A percentile compares a stretch with the other conserved stretches of the same genome.
Conservation (phyloP, 257 asterid species). For the Lithospermum erythrorhizon region DNA sequence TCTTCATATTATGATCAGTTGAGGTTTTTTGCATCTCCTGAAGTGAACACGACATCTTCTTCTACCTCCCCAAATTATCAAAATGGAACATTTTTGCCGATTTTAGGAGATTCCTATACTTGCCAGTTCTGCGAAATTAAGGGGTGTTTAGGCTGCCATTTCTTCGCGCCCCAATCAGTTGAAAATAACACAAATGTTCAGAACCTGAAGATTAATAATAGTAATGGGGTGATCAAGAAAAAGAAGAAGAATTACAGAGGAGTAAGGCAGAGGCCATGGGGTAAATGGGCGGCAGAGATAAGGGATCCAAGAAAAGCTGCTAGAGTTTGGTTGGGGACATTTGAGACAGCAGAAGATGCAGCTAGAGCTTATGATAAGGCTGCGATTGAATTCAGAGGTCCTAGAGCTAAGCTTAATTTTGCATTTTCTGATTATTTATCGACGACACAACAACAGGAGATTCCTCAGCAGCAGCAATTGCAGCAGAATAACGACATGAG, state of each 20-base stretch:
- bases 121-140: slow-evolving; percentile 47
- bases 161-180: slow-evolving; percentile 17
- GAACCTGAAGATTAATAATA: slow-evolving; percentile 16
- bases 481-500: slow-evolving; percentile 1
- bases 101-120: slow-evolving; percentile 28
- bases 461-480: slow-evolving; percentile 6
- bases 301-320: slow-evolving; percentile 73
- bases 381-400: slow-evolving; percentile 82
- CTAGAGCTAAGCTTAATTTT: slow-evolving; percentile 76
- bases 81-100: slow-evolving; percentile 18
- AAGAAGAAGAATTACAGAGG: slow-evolving; percentile 82
- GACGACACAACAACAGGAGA: slow-evolving; percentile 7
- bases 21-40: slow-evolving; percentile 3
- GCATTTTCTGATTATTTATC: slow-evolving; percentile 57
- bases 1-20: background rate
- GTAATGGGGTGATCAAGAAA: slow-evolving; percentile 8
- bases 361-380: slow-evolving; percentile 80
- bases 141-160: slow-evolving; percentile 69
- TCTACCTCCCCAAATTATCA: background rate
- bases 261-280: slow-evolving; percentile 92
- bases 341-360: slow-evolving; percentile 69
- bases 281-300: slow-evolving; percentile 94
- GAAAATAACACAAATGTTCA: too few species aligned
- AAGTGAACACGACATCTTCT: background rate
- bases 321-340: slow-evolving; percentile 90